Evolutionary conservation across 768 basidiomycete genomes (phyloP).

Genomic region (Russula sp.): DNA sequence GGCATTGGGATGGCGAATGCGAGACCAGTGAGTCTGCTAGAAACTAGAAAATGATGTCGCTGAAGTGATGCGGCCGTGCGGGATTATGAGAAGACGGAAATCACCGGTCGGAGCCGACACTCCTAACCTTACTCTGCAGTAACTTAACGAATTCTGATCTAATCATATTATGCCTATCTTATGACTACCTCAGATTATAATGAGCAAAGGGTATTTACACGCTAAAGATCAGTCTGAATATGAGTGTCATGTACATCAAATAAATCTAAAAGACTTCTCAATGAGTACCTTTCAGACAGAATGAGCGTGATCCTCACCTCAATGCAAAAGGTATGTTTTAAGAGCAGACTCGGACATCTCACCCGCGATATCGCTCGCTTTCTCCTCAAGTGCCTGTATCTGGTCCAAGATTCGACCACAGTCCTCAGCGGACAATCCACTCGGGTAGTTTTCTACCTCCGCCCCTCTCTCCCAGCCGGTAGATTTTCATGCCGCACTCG

Average conservation of each 20-base stretch:
- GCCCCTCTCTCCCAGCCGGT: slow-evolving; percentile 13
- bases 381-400: slow-evolving; percentile 25
- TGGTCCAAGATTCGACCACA: slow-evolving; percentile 21
- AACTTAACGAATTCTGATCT: too few species aligned
- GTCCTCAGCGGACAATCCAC: slow-evolving; percentile 21
- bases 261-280: not conserved
- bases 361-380: slow-evolving; percentile 27
- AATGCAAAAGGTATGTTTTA: slow-evolving; percentile 27
- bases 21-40: too few species aligned
- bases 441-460: slow-evolving; percentile 16
- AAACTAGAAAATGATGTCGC: too few species aligned
- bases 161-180: too few species aligned
- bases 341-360: slow-evolving; percentile 29
- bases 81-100: too few species aligned
- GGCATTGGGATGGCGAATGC: too few species aligned
- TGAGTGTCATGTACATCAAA: slow-evolving; percentile 22
- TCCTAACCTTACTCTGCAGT: too few species aligned
- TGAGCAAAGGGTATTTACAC: too few species aligned
- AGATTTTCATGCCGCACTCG: slow-evolving; percentile 17
- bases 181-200: too few species aligned
- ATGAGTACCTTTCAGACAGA: not conserved
- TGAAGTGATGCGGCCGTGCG: too few species aligned
- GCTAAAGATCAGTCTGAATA: too few species aligned
- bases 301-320: slow-evolving; percentile 9
- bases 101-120: too few species aligned